Evolutionary conservation across 2,329 filamentous ascomycete species (phyloP).

Genomic region (Neoscytalidium dimidiatum): DNA sequence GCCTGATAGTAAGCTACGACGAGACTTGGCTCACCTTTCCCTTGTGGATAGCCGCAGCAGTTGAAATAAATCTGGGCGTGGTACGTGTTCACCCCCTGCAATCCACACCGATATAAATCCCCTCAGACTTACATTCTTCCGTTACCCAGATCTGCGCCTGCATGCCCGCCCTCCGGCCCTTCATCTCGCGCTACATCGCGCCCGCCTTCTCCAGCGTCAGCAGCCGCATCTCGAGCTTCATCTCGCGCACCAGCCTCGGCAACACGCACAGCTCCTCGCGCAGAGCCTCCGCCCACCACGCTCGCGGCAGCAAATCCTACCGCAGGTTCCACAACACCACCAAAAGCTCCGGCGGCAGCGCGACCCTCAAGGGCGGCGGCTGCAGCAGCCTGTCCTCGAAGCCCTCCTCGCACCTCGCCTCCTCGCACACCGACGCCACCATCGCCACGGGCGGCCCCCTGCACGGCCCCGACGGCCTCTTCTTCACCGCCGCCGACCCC

Average conservation of each 20-base stretch:
- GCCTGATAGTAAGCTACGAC: conserved; percentile 44
- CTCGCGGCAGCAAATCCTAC: neutral
- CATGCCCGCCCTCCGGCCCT: conserved; percentile 37
- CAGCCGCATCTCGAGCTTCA: neutral
- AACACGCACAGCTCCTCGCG: neutral
- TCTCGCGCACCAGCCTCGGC: neutral
- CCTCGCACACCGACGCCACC: neutral
- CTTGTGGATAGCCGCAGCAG: conserved; percentile 49
- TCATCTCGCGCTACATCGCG: conserved; percentile 20
- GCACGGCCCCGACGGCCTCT: neutral
- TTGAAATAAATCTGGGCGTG: conserved; percentile 51
- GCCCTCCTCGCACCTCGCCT: neutral
- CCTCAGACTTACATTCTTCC: neutral
- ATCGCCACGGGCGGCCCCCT: no score
- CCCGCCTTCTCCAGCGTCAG: neutral
- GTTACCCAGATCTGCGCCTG: conserved; percentile 37
- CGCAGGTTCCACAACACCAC: neutral
- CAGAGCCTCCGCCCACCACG: neutral
- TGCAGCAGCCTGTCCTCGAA: no score
- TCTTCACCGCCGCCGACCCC: neutral
- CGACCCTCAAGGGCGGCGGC: neutral
- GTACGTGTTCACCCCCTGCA: conserved; percentile 30
- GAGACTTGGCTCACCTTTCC: conserved; percentile 49
- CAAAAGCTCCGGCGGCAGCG: neutral
- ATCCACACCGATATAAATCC: neutral